These are phyloP conservation scores for Phytophthora sp. DNA, from an alignment of 352 stramenopile species.

Conservation along the genomic window DNA sequence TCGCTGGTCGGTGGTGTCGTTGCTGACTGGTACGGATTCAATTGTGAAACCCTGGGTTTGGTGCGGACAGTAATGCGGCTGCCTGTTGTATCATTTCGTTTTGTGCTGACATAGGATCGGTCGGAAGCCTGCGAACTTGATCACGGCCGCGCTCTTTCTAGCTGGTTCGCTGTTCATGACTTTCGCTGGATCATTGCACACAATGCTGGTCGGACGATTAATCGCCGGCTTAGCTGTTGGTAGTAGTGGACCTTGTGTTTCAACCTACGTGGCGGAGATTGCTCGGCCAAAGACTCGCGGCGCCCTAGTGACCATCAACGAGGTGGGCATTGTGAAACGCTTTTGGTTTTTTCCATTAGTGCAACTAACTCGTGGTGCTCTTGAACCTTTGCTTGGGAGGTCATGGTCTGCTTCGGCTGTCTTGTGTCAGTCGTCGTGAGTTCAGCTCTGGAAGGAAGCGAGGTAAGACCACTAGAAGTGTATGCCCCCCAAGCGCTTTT, in stretches of 20 bases:
- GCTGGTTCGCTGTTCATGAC: conserved; percentile 72
- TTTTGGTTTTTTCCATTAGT: too few species aligned
- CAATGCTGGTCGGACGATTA: conserved; percentile 70
- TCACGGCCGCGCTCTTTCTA: conserved; percentile 67
- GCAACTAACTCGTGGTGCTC: too few species aligned
- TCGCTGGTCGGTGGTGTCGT: conserved; percentile 59
- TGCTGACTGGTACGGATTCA: conserved; percentile 49
- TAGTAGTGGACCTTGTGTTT: conserved; percentile 68
- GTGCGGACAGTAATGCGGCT: not conserved
- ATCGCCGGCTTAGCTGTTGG: conserved; percentile 68
- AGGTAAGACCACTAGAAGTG: conserved; percentile 15
- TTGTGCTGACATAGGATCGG: conserved; percentile 53
- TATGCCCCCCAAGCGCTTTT: not conserved
- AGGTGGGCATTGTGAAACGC: conserved; percentile 29
- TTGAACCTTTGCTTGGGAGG: too few species aligned
- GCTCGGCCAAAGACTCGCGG: conserved; percentile 59
- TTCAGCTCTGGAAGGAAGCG: conserved; percentile 38
- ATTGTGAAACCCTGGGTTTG: not conserved
- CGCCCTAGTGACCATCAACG: conserved; percentile 64
- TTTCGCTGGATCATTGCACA: conserved; percentile 49
- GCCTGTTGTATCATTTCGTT: not conserved
- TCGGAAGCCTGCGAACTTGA: conserved; percentile 66
- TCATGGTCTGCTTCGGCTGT: conserved; percentile 78
- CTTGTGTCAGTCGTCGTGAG: conserved; percentile 69
- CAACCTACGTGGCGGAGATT: conserved; percentile 74